phyloP scores from a whole-genome alignment of 371 early-diverging fungal species.

The Apophysomyces trapeziformis region DNA sequence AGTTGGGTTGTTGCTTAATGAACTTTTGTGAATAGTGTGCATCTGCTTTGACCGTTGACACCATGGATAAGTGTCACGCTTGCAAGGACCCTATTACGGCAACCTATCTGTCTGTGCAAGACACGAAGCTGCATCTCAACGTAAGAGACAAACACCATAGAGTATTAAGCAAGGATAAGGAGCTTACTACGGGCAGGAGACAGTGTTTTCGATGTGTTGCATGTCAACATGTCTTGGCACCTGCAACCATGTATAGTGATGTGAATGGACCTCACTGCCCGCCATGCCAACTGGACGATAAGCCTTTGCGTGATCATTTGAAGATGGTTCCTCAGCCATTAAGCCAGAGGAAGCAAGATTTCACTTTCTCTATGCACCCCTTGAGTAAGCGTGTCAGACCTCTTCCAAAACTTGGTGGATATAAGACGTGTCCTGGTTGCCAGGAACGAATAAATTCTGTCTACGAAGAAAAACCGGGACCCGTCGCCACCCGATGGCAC shows the following conservation, averaged over 20 bases:
- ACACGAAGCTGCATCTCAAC: constrained; percentile 28
- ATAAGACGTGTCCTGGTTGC: constrained; percentile 45
- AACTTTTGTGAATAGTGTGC: constrained; percentile 21
- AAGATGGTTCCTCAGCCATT: neutral
- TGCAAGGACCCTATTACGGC: constrained; percentile 29
- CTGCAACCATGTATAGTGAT: constrained; percentile 39
- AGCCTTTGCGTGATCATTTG: neutral
- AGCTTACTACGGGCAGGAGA: neutral
- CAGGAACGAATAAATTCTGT: constrained; percentile 39
- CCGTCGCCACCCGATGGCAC: constrained; percentile 50
- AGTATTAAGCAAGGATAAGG: constrained; percentile 3
- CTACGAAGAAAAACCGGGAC: constrained; percentile 52
- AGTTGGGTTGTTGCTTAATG: neutral
- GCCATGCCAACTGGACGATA: constrained; percentile 24
- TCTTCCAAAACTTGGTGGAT: constrained; percentile 42
- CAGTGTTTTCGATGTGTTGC: constrained; percentile 48
- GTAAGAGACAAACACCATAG: constrained; percentile 18
- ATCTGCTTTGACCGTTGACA: neutral
- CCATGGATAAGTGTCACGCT: constrained; percentile 14
- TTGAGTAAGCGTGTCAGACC: constrained; percentile 41
- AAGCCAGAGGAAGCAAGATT: neutral
- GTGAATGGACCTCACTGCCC: constrained; percentile 34
- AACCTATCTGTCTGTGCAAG: constrained; percentile 30
- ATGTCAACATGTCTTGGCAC: constrained; percentile 37
- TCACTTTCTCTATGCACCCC: neutral